phyloP scores from a whole-genome alignment of 176 grass and related monocot species.

The Tillandsia leiboldiana region DNA sequence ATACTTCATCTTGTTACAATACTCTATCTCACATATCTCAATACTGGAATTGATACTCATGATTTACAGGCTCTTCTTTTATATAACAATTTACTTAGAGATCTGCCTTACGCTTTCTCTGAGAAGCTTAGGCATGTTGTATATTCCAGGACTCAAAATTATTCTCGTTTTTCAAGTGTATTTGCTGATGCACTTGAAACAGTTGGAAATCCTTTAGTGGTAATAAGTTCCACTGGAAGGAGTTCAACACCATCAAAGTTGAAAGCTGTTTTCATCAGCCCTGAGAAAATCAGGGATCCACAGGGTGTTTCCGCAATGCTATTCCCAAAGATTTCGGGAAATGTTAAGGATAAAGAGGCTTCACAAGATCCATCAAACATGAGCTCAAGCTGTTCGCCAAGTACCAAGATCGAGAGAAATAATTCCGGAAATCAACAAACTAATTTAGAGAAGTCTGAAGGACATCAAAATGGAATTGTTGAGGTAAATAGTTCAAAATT shows the following conservation, averaged over 20 bases:
- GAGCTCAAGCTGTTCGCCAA: background rate
- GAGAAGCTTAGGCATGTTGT: slow-evolving; percentile 16
- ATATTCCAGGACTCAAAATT: background rate
- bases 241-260: background rate
- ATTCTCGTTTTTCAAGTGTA: background rate
- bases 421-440: slow-evolving; percentile 2
- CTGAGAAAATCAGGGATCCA: slow-evolving; percentile 25
- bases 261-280: slow-evolving; percentile 29
- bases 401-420: background rate
- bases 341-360: slow-evolving; percentile 1
- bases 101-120: slow-evolving; percentile 40
- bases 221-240: slow-evolving; percentile 30
- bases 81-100: background rate
- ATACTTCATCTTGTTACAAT: slow-evolving; percentile 40
- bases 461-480: slow-evolving; percentile 24
- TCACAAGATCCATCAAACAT: background rate
- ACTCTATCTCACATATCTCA: slow-evolving; percentile 34
- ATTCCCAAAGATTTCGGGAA: slow-evolving; percentile 17
- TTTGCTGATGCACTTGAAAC: slow-evolving; percentile 49
- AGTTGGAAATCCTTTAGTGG: slow-evolving; percentile 40
- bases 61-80: slow-evolving; percentile 23
- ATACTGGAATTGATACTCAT: slow-evolving; percentile 8
- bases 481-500: slow-evolving; percentile 22
- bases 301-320: slow-evolving; percentile 28
- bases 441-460: slow-evolving; percentile 4